Evolutionary conservation across 176 grass and related monocot species (phyloP), one percentile per base, ranked within the genome.

Genomic region (Poa annua): DNA sequence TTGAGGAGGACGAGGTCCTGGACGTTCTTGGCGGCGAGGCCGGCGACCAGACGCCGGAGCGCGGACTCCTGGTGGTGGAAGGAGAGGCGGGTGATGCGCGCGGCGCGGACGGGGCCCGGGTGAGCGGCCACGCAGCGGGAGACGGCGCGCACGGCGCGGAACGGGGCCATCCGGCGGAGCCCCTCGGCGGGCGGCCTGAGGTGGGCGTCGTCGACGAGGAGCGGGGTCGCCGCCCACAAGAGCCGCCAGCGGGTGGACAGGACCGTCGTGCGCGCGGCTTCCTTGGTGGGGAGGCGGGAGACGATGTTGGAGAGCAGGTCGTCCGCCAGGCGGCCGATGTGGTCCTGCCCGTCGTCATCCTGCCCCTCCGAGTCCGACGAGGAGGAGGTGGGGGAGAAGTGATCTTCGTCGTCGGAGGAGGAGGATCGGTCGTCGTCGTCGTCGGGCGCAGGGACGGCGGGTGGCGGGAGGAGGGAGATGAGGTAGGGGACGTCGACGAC

Each of bases 11-110:
- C 8, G 68, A 71, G 68, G 6, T 71, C 68, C 68, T 71, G 68
- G n/a, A 71, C 22, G 20, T 71, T 71, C 68, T 71, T 71, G 68
- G 68, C 68, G 68, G 68, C 68, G 68, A 71, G 68, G 68, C 41
- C 21, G 68, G 11, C 41, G n/a, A 71, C 11, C 39, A 71, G 68
- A 6, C 12, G n/a, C 68, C 47, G 38, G 41, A 71, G 68, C 12
- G 68, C 68, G 68, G 47, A 16, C 5, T 71, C 68, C 41, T 71
- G 68, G 11, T 1, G 39, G 41, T 47, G 1, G 41, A 71, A 71
- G 41, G 68, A 25, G 39, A 22, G 11, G 68, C 68, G n/a, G 39
- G n/a, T 71, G 67, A 71, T 8, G 67, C 67, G 68, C 39, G 3
- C 41, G n/a, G 21, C 68, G 11, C 12, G 41, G 68, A 71, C 41